Percentiles rank a stretch among this genome's conserved stretches.
phyloP scores from a whole-genome alignment of 805 yeast genomes.

The Pichia paraexigua region DNA sequence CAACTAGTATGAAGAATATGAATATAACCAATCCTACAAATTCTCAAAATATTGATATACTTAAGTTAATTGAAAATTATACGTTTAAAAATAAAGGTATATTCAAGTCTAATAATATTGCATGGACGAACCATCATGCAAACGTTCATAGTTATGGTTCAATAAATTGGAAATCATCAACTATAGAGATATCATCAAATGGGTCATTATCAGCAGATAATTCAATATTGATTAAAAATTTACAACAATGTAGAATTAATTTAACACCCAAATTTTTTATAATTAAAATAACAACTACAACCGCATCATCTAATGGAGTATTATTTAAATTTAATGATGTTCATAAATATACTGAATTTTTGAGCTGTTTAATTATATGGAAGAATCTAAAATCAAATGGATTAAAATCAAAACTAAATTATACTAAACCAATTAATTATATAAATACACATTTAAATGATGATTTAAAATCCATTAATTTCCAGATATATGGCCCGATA shows the following conservation, averaged over 20 bases:
- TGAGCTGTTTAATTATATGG: conserved; percentile 41
- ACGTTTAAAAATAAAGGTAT: neutral
- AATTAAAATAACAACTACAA: neutral
- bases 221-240: neutral
- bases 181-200: neutral
- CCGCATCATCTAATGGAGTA: neutral
- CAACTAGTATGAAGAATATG: neutral
- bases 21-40: neutral
- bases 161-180: neutral
- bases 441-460: conserved; percentile 18
- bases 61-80: neutral
- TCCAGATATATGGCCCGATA: conserved; percentile 58
- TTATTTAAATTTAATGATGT: conserved; percentile 27
- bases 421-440: conserved; percentile 25
- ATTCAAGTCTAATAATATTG: neutral
- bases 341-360: conserved; percentile 32
- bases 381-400: conserved; percentile 41
- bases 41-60: neutral
- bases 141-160: neutral
- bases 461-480: conserved; percentile 50
- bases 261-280: neutral
- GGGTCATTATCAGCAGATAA: neutral
- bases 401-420: conserved; percentile 41
- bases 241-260: neutral
- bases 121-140: neutral